phyloP scores from a whole-genome alignment of 192 early-diverging fungal genomes.

The Rhizoclosmatium sp. region DNA sequence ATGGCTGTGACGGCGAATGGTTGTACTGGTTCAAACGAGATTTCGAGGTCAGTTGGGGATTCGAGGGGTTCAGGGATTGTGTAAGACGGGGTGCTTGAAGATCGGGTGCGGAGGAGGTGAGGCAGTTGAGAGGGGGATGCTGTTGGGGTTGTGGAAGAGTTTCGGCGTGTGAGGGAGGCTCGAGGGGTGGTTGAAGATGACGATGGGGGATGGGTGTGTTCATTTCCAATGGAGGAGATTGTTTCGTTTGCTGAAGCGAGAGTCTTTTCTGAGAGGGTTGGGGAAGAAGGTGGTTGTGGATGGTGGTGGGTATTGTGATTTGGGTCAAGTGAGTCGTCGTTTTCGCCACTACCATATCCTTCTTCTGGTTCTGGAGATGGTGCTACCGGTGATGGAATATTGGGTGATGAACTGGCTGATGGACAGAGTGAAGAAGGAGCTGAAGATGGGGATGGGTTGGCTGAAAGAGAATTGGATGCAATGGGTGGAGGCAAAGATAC shows the following conservation, averaged over 20 bases:
- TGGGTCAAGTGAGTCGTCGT: neutral
- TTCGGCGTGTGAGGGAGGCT: neutral
- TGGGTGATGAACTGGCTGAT: neutral
- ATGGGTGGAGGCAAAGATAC: neutral
- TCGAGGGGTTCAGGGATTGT: neutral
- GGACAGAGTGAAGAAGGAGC: neutral
- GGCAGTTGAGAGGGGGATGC: neutral
- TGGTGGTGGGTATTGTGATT: neutral
- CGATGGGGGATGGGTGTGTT: neutral
- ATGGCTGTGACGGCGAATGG: neutral
- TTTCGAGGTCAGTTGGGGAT: neutral
- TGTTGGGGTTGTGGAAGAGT: neutral
- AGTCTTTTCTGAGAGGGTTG: too few species aligned
- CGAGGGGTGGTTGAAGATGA: neutral
- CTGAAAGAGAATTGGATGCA: neutral
- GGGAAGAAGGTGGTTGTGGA: too few species aligned
- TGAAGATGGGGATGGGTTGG: neutral
- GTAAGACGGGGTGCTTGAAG: neutral
- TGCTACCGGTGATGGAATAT: neutral
- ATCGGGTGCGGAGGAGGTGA: neutral
- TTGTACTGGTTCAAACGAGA: neutral
- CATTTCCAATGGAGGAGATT: constrained; percentile 1
- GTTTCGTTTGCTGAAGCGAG: neutral
- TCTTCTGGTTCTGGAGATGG: neutral
- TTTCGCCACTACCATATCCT: constrained; percentile 5